Evolutionary conservation across 192 early-diverging fungal species (phyloP).

Genomic region (Coemansia sp.): DNA sequence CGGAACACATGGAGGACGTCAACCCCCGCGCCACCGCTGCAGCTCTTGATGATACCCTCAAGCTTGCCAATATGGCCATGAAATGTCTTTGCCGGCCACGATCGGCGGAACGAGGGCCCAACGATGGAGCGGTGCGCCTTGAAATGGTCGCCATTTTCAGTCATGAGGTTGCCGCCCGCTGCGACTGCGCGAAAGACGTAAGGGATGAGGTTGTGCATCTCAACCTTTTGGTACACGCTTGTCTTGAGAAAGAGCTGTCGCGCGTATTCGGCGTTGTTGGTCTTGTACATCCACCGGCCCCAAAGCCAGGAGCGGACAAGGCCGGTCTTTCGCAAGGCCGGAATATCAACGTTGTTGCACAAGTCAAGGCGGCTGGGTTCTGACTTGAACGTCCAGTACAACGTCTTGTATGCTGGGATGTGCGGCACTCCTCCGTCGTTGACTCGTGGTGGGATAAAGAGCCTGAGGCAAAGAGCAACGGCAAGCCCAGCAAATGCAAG

Average conservation of each 20-base stretch:
- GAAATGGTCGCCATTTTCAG: conserved; percentile 50
- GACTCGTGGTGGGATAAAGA: conserved; percentile 42
- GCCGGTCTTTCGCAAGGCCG: conserved; percentile 31
- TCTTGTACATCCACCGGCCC: conserved; percentile 58
- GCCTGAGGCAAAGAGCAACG: conserved; percentile 10
- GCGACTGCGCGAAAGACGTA: conserved; percentile 46
- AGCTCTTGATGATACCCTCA: conserved; percentile 24
- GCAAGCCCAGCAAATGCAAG: conserved; percentile 3
- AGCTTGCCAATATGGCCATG: conserved; percentile 33
- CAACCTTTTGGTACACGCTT: conserved; percentile 44
- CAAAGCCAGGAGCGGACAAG: conserved; percentile 47
- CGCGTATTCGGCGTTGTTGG: conserved; percentile 52
- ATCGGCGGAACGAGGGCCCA: conserved; percentile 48
- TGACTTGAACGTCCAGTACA: conserved; percentile 52
- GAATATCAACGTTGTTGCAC: conserved; percentile 40
- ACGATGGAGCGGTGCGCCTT: conserved; percentile 51
- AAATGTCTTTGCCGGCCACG: conserved; percentile 49
- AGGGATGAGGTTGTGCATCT: conserved; percentile 53
- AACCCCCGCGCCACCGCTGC: not conserved
- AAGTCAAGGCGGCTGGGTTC: conserved; percentile 39
- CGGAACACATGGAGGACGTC: conserved; percentile 42
- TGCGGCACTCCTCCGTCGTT: conserved; percentile 52
- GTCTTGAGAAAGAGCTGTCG: conserved; percentile 52
- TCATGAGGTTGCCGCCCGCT: conserved; percentile 52
- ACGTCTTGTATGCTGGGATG: conserved; percentile 43